These are phyloP conservation scores for Wickerhamiella infanticola DNA, from an alignment of 1,139 yeast genomes.

Conservation along the genomic window DNA sequence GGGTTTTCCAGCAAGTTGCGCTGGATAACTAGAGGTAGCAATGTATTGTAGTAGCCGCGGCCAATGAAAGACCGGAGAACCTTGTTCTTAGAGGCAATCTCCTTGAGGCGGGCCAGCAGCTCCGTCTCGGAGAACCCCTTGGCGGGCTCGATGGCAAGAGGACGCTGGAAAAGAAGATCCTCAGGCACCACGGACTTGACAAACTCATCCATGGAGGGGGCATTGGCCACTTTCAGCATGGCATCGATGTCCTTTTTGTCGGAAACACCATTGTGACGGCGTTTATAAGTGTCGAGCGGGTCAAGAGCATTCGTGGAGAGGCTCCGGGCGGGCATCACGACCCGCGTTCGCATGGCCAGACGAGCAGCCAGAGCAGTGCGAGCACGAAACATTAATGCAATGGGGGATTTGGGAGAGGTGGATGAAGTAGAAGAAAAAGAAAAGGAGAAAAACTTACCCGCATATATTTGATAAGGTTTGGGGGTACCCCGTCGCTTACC, in stretches of 20 bases:
- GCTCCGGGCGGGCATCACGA: background rate
- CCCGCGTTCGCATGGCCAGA: background rate
- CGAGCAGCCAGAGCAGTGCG: background rate
- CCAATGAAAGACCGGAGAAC: constrained; percentile 67
- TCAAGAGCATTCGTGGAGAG: constrained; percentile 4
- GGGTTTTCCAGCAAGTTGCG: constrained; percentile 86
- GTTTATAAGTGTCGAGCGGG: constrained; percentile 62
- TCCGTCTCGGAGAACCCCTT: constrained; percentile 70
- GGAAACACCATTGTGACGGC: constrained; percentile 84
- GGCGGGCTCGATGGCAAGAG: constrained; percentile 45
- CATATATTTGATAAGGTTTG: background rate
- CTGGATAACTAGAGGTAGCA: constrained; percentile 82
- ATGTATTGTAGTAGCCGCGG: constrained; percentile 86
- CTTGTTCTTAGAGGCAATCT: constrained; percentile 61
- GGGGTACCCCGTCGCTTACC: background rate
- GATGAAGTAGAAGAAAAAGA: background rate
- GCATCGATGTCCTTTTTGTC: constrained; percentile 40
- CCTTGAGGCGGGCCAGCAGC: constrained; percentile 52
- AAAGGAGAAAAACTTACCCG: background rate
- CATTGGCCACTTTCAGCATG: constrained; percentile 57
- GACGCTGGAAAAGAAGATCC: constrained; percentile 53
- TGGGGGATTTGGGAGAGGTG: background rate
- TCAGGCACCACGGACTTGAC: constrained; percentile 62
- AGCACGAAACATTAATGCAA: background rate
- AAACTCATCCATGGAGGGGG: constrained; percentile 52